Conservation (phyloP, 179 eudicot species). For the Beta corolliflora region DNA sequence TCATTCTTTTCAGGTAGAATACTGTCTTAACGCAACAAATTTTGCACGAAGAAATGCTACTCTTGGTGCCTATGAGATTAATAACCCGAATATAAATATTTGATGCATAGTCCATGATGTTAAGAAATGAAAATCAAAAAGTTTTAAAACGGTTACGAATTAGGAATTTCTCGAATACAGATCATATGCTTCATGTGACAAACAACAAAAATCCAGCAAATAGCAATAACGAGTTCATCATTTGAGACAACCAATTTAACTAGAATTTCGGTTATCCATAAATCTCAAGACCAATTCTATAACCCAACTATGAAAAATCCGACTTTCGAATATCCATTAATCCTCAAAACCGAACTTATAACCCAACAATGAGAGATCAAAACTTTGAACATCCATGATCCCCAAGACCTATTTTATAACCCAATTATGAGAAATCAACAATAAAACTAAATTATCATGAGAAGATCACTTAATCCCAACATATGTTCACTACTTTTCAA, state of each 20-base stretch:
- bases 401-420: neutral
- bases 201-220: neutral
- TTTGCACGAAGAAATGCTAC: constrained; percentile 72
- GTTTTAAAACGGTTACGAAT: too few species aligned
- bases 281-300: too few species aligned
- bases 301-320: too few species aligned
- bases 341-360: too few species aligned
- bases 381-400: too few species aligned
- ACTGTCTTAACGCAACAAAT: constrained; percentile 79
- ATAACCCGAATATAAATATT: too few species aligned
- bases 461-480: neutral
- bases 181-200: neutral
- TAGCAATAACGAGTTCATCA: neutral
- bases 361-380: too few species aligned
- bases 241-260: neutral
- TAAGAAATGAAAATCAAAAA: too few species aligned
- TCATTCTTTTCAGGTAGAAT: constrained; percentile 59
- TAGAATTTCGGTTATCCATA: too few species aligned
- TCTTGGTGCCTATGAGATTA: constrained; percentile 51
- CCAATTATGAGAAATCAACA: neutral
- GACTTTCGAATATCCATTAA: too few species aligned
- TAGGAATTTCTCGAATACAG: neutral
- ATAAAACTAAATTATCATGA: neutral
- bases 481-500: neutral
- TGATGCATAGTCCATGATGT: too few species aligned